Percentiles rank a stretch among this genome's conserved stretches.
phyloP scores from a whole-genome alignment of 106 monocot species.

The Dioscorea dumetorum region DNA sequence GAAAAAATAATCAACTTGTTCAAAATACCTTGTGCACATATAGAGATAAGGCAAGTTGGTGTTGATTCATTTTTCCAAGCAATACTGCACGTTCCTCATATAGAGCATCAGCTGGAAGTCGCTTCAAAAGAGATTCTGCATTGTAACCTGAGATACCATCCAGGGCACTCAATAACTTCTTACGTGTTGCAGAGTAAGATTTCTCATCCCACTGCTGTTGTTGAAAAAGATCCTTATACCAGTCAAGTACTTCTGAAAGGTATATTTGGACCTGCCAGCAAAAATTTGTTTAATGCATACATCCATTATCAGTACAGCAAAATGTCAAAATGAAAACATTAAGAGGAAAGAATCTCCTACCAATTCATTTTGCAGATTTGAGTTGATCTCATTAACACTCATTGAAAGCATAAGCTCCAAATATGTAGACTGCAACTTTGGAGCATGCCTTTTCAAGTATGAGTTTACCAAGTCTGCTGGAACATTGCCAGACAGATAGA shows the following conservation, averaged over 20 bases:
- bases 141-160: slow-evolving; percentile 68
- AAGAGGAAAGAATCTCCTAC: slow-evolving; percentile 20
- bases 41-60: slow-evolving; percentile 81
- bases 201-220: slow-evolving; percentile 89
- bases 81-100: slow-evolving; percentile 88
- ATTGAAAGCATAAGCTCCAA: slow-evolving; percentile 96
- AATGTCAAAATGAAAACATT: background rate
- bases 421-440: slow-evolving; percentile 92
- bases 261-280: slow-evolving; percentile 86
- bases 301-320: background rate
- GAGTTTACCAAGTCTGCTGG: slow-evolving; percentile 97
- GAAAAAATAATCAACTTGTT: background rate
- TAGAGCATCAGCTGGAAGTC: slow-evolving; percentile 76
- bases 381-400: slow-evolving; percentile 64
- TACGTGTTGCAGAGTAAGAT: slow-evolving; percentile 59
- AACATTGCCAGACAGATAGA: slow-evolving; percentile 92
- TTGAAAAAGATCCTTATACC: slow-evolving; percentile 69
- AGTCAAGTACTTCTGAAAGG: slow-evolving; percentile 93
- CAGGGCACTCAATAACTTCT: slow-evolving; percentile 71
- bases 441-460: slow-evolving; percentile 92
- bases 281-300: slow-evolving; percentile 5
- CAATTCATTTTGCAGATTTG: slow-evolving; percentile 88
- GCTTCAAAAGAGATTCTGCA: slow-evolving; percentile 62
- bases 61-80: slow-evolving; percentile 87
- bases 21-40: slow-evolving; percentile 85